Evolutionary conservation across 2,329 filamentous ascomycete species (phyloP), one percentile per base, ranked within the genome.

Genomic region (Endocalyx cinctus): DNA sequence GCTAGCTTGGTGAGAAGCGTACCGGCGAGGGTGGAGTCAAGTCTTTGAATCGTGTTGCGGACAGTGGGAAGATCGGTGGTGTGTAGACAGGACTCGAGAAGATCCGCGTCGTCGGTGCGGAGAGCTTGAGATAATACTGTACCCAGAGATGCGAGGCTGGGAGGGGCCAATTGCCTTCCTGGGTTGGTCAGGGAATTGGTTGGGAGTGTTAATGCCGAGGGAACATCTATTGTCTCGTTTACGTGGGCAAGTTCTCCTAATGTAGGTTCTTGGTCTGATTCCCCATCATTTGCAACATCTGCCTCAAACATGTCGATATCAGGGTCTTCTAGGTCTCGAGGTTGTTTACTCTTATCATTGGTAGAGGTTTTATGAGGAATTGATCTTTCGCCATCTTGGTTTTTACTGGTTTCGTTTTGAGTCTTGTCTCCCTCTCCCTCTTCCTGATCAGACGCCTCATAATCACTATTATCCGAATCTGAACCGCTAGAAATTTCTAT

Each of bases 61-160:
- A 98, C 83, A 42, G 83, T 89, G 43, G 73, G 67, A 28, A 81
- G 63, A 55, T 96, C 86, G 34, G 76, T 81, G 12, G 83, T 83
- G 51, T 87, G 84, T 51, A 98, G 78, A 62, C 90, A 97, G 1
- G 87, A 88, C 67, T 97, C 90, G 49, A 98, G 81, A 33, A 96
- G 82, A 43, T 84, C 81, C 42, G 77, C 74, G 64, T 98, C 92
- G 62, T 96, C 92, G 41, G 89, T 96, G 52, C 84, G 84, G 36
- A 98, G 80, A 5, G 92, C 87, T 61, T 97, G 90, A 11, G 88
- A 82, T 39, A 98, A 80, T n/a, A 96, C 87, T 5, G 87, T 95
- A 29, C 85, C 84, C 31, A 98, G 77, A 6, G 90, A 95, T 38
- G 87, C 80, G 38, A 84, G 81, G 10, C 80, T 81, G 10, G 82